phyloP scores from a whole-genome alignment of 1,284 basidiomycete genomes.

The Porogramme epimiltina region DNA sequence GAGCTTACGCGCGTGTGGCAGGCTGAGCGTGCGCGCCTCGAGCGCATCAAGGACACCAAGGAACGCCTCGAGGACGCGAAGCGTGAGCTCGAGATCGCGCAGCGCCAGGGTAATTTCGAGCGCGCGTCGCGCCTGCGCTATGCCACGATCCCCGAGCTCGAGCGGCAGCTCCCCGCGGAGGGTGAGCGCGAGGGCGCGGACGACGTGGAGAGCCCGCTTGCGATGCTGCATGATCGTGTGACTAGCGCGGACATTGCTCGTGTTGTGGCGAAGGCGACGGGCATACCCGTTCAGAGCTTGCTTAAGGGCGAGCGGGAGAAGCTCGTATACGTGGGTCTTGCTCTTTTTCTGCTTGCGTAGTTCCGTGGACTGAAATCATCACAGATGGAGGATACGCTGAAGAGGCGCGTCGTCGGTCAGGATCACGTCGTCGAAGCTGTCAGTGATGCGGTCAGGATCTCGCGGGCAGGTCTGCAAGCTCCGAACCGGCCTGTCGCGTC shows the following conservation, averaged over 20 bases:
- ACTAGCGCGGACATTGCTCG: conserved; percentile 87
- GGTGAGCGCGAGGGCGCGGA: conserved; percentile 39
- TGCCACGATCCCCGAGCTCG: conserved; percentile 82
- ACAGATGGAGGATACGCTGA: conserved; percentile 85
- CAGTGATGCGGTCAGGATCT: conserved; percentile 88
- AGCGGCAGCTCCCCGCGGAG: conserved; percentile 73
- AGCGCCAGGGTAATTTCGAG: conserved; percentile 84
- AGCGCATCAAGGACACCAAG: conserved; percentile 80
- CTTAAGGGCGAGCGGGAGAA: conserved; percentile 90
- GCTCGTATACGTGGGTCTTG: conserved; percentile 74
- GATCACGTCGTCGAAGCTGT: conserved; percentile 82
- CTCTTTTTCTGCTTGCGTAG: not conserved
- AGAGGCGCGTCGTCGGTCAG: conserved; percentile 84
- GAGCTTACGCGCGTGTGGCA: conserved; percentile 75
- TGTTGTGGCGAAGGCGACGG: conserved; percentile 88
- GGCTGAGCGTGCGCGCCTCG: conserved; percentile 77
- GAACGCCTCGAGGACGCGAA: conserved; percentile 82
- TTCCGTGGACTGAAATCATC: conserved; percentile 6
- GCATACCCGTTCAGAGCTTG: conserved; percentile 89
- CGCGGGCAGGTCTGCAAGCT: conserved; percentile 86
- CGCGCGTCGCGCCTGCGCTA: conserved; percentile 82
- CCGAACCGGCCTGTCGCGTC: conserved; percentile 88
- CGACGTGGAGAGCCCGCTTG: conserved; percentile 47
- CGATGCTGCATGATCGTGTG: conserved; percentile 85
- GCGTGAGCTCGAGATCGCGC: conserved; percentile 85